A percentile compares a stretch with the other conserved stretches of the same genome.
phyloP scores from a whole-genome alignment of 192 early-diverging fungal species.

The Backusella sp. region DNA sequence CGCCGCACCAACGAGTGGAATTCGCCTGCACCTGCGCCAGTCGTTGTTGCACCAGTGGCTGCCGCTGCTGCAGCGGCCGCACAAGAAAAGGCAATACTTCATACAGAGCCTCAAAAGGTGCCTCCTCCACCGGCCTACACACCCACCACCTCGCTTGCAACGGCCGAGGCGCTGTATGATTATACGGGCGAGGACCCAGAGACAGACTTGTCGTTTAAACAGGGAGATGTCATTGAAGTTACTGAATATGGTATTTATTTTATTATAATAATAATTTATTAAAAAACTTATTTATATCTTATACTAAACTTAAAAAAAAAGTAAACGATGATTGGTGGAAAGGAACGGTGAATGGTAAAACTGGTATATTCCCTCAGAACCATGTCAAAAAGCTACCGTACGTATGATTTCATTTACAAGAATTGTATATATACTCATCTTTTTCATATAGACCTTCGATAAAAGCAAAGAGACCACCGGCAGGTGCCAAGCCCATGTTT shows the following conservation, averaged over 20 bases:
- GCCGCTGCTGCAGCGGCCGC: background rate
- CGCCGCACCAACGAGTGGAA: constrained; percentile 13
- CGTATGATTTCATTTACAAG: background rate
- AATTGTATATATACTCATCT: background rate
- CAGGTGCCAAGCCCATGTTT: constrained; percentile 11
- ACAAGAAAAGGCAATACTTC: background rate
- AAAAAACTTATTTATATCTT: background rate
- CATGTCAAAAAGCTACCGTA: constrained; percentile 33
- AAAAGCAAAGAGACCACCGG: background rate
- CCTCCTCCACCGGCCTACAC: constrained; percentile 20
- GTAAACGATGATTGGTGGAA: constrained; percentile 44
- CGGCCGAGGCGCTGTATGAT: constrained; percentile 62
- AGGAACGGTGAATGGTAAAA: constrained; percentile 24
- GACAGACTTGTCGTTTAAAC: constrained; percentile 60
- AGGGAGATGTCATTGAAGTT: constrained; percentile 61
- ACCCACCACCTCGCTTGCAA: constrained; percentile 2
- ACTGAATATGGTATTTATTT: constrained; percentile 36
- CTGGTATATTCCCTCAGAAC: constrained; percentile 38
- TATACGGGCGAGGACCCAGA: constrained; percentile 54
- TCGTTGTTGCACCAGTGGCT: background rate
- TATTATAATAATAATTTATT: background rate
- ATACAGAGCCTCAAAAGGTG: constrained; percentile 2
- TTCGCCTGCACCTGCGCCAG: background rate
- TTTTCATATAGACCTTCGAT: background rate
- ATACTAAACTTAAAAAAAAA: background rate